Evolutionary conservation across 2,329 filamentous ascomycete species (phyloP).

Genomic region (Alternaria atra): DNA sequence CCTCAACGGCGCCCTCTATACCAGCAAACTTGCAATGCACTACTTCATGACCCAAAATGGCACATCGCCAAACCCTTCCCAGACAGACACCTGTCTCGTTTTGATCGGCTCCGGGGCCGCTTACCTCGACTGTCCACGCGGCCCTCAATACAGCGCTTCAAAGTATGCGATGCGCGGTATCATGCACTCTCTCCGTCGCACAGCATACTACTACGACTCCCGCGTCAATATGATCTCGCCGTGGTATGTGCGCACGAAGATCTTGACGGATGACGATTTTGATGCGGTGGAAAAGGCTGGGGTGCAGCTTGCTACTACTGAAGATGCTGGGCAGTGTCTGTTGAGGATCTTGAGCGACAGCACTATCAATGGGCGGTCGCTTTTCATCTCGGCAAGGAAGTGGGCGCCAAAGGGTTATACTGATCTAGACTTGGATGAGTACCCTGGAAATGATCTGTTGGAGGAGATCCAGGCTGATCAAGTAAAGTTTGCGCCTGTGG

Average conservation of each 20-base stretch:
- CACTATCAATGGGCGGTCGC: slow-evolving; percentile 9
- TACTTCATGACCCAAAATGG: slow-evolving; percentile 14
- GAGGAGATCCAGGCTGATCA: slow-evolving; percentile 19
- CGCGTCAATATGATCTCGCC: slow-evolving; percentile 16
- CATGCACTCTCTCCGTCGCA: slow-evolving; percentile 16
- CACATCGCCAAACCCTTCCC: neutral
- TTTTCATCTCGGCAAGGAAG: slow-evolving; percentile 15
- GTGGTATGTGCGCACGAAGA: slow-evolving; percentile 19
- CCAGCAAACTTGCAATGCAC: slow-evolving; percentile 16
- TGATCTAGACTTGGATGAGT: slow-evolving; percentile 17
- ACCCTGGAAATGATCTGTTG: slow-evolving; percentile 6
- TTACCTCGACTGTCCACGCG: slow-evolving; percentile 16
- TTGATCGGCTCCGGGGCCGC: slow-evolving; percentile 16
- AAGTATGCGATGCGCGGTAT: slow-evolving; percentile 23
- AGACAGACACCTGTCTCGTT: slow-evolving; percentile 17
- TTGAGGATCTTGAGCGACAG: slow-evolving; percentile 11
- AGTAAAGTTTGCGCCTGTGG: slow-evolving; percentile 7
- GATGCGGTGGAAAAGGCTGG: slow-evolving; percentile 5
- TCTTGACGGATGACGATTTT: slow-evolving; percentile 13
- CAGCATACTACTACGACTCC: slow-evolving; percentile 8
- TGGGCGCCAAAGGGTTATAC: slow-evolving; percentile 19
- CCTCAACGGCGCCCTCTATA: slow-evolving; percentile 5
- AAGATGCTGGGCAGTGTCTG: slow-evolving; percentile 13
- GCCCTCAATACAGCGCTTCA: slow-evolving; percentile 13
- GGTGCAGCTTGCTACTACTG: slow-evolving; percentile 13